Evolutionary conservation across 2,329 filamentous ascomycete genomes (phyloP).

Genomic region (Scorias spongiosa): DNA sequence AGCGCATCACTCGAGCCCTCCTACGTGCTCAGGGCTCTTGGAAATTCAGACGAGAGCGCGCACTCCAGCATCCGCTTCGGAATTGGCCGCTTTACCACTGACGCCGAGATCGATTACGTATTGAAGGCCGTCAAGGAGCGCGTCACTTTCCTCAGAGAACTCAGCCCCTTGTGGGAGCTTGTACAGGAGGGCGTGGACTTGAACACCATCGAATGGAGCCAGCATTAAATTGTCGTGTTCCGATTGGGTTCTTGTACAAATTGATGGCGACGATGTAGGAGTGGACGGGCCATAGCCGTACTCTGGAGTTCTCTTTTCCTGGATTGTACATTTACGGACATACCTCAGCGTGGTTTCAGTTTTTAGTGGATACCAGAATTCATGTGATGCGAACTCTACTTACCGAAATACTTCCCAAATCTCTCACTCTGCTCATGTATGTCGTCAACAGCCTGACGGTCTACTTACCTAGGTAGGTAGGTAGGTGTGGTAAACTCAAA

Average conservation of each 20-base stretch:
- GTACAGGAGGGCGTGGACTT: slow-evolving; percentile 94
- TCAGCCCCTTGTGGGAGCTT: slow-evolving; percentile 93
- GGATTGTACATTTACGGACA: too few relatives aligned
- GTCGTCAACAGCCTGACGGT: too few relatives aligned
- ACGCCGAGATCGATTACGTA: slow-evolving; percentile 92
- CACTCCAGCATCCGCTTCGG: slow-evolving; percentile 97
- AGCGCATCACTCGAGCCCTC: slow-evolving; percentile 92
- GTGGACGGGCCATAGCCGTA: too few relatives aligned
- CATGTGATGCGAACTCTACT: too few relatives aligned
- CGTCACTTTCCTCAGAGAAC: slow-evolving; percentile 81
- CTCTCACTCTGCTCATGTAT: too few relatives aligned
- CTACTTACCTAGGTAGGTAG: too few relatives aligned
- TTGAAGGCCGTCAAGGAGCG: slow-evolving; percentile 83
- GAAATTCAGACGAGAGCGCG: slow-evolving; percentile 92
- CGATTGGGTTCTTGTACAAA: not conserved
- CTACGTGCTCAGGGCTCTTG: slow-evolving; percentile 85
- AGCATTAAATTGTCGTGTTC: slow-evolving; percentile 48
- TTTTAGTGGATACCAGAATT: too few relatives aligned
- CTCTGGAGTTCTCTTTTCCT: too few relatives aligned
- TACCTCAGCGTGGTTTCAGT: too few relatives aligned
- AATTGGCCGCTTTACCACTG: slow-evolving; percentile 92
- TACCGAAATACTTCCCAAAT: too few relatives aligned
- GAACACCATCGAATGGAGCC: slow-evolving; percentile 95
- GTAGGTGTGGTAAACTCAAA: too few relatives aligned
- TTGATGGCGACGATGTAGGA: not conserved